Percentiles rank a stretch among this genome's conserved stretches.
Evolutionary conservation across 441 rosid species (phyloP).

Genomic region (Jatropha podagrica): DNA sequence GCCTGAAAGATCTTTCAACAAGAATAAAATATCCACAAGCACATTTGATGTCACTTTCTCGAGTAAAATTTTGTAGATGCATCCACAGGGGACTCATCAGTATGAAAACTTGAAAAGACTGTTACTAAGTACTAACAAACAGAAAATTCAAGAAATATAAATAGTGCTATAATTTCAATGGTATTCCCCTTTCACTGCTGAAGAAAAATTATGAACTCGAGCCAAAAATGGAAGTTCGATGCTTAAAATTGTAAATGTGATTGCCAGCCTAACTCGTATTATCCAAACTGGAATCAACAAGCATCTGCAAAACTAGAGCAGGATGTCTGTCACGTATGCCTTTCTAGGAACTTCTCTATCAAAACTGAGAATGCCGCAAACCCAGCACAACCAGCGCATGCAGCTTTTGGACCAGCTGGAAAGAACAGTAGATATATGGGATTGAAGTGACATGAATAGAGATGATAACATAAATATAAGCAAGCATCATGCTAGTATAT

Average conservation of each 20-base stretch:
- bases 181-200: background rate
- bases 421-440: constrained; percentile 13
- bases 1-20: constrained; percentile 1
- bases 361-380: constrained; percentile 89
- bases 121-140: background rate
- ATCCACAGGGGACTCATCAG: background rate
- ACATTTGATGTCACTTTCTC: background rate
- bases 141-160: background rate
- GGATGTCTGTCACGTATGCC: constrained; percentile 45
- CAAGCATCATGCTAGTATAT: background rate
- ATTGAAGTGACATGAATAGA: background rate
- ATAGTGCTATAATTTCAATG: background rate
- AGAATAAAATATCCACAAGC: background rate
- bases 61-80: background rate
- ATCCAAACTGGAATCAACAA: background rate
- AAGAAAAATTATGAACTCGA: background rate
- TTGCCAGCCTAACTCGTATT: background rate
- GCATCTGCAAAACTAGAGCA: constrained; percentile 17
- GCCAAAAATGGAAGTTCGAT: background rate
- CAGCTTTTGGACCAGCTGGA: constrained; percentile 86
- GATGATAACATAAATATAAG: background rate
- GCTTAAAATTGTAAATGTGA: background rate
- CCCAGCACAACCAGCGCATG: constrained; percentile 91
- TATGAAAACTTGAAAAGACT: background rate
- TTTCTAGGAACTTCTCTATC: constrained; percentile 89